Evolutionary conservation across 257 asterid genomes (phyloP).

Genomic region (Solanum okadae): DNA sequence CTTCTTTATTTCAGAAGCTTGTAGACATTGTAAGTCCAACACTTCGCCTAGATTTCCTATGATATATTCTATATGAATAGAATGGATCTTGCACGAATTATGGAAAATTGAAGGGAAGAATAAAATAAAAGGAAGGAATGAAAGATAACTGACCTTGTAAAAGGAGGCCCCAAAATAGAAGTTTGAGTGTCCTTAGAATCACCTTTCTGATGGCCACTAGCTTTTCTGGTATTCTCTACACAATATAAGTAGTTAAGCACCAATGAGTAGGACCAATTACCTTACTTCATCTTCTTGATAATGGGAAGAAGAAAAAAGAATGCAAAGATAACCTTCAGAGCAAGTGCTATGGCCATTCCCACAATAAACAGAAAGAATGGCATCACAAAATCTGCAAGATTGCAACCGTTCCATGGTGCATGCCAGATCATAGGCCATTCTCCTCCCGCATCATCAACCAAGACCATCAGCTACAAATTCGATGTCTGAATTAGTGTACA

Average conservation of each 20-base stretch:
- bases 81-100: background rate
- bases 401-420: slow-evolving; percentile 85
- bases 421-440: slow-evolving; percentile 66
- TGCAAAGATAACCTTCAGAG: slow-evolving; percentile 39
- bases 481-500: too few relatives aligned
- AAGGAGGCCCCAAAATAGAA: slow-evolving; percentile 73
- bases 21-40: background rate
- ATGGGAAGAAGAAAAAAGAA: background rate
- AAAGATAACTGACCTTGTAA: slow-evolving; percentile 49
- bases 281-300: background rate
- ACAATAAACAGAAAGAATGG: slow-evolving; percentile 72
- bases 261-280: background rate
- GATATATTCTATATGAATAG: background rate
- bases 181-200: slow-evolving; percentile 56
- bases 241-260: background rate
- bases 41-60: background rate
- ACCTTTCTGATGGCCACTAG: slow-evolving; percentile 40
- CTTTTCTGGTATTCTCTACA: slow-evolving; percentile 42
- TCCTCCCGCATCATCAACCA: slow-evolving; percentile 82
- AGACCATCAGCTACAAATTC: slow-evolving; percentile 46
- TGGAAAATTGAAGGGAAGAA: background rate
- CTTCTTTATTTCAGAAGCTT: background rate
- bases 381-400: slow-evolving; percentile 83
- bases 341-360: slow-evolving; percentile 70
- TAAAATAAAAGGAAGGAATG: background rate